Conservation (phyloP, 2,329 filamentous ascomycete species). For the Microsporum ferrugineum region DNA sequence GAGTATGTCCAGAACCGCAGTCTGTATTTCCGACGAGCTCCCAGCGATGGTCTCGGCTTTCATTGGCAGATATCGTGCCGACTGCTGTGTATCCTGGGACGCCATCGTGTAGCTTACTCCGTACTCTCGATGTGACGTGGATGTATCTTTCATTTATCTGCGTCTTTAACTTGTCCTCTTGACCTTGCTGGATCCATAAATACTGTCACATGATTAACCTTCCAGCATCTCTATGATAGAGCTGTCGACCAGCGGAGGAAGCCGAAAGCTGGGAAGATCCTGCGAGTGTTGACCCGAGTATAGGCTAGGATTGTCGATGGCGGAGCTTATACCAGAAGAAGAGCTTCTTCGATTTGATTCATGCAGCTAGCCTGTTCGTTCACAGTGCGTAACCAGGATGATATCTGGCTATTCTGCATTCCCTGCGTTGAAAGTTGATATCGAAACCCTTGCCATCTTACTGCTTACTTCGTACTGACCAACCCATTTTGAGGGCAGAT, state of each 20-base stretch:
- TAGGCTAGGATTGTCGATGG: neutral
- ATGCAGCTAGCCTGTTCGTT: neutral
- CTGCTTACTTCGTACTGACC: too few species aligned
- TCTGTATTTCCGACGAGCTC: neutral
- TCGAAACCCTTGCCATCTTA: neutral
- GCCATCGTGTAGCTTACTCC: neutral
- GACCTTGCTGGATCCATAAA: too few species aligned
- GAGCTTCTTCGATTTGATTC: neutral
- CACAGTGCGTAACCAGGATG: neutral
- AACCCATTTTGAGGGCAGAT: too few species aligned
- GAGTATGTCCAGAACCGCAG: constrained; percentile 55
- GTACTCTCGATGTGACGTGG: too few species aligned
- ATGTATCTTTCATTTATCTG: too few species aligned
- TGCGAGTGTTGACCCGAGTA: neutral
- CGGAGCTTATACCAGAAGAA: neutral
- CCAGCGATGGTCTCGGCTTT: neutral
- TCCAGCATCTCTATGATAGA: too few species aligned
- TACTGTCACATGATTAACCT: too few species aligned
- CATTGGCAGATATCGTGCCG: neutral
- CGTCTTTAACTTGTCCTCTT: too few species aligned
- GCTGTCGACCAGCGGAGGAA: too few species aligned
- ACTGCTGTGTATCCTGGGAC: neutral
- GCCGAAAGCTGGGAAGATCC: too few species aligned
- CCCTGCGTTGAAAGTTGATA: neutral
- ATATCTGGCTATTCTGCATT: neutral